Evolutionary conservation across 257 asterid species (phyloP).

Genomic region (Lavandula angustifolia): DNA sequence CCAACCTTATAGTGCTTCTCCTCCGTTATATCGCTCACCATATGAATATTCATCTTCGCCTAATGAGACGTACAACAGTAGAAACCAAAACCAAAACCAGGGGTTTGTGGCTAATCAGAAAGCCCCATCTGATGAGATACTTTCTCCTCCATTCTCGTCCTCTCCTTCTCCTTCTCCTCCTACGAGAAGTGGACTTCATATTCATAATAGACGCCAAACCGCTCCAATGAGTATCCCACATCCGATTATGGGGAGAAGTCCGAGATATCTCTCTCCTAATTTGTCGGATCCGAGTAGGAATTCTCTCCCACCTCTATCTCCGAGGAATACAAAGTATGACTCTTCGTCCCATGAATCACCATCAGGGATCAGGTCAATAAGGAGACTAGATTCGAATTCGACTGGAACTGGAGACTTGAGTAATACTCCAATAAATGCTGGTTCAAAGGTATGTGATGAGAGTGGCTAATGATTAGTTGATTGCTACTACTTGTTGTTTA

Average conservation of each 20-base stretch:
- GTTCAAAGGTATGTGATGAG: slow-evolving; percentile 60
- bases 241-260: slow-evolving; percentile 72
- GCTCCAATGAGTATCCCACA: slow-evolving; percentile 93
- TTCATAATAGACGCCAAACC: slow-evolving; percentile 58
- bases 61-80: slow-evolving; percentile 45
- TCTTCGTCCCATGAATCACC: slow-evolving; percentile 86
- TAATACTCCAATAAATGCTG: slow-evolving; percentile 46
- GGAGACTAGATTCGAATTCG: slow-evolving; percentile 65
- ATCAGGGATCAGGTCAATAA: slow-evolving; percentile 63
- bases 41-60: slow-evolving; percentile 63
- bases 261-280: slow-evolving; percentile 82
- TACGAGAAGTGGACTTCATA: slow-evolving; percentile 46
- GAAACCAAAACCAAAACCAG: slow-evolving; percentile 55
- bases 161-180: slow-evolving; percentile 95
- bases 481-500: slow-evolving; percentile 24
- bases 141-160: slow-evolving; percentile 91
- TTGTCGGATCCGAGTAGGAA: slow-evolving; percentile 79
- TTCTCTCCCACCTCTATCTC: slow-evolving; percentile 90
- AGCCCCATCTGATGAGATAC: slow-evolving; percentile 54
- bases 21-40: slow-evolving; percentile 66
- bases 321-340: slow-evolving; percentile 65
- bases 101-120: slow-evolving; percentile 51
- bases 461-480: background rate
- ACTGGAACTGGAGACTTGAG: slow-evolving; percentile 64
- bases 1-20: slow-evolving; percentile 66